Percentiles rank a stretch among this genome's conserved stretches.
phyloP scores from a whole-genome alignment of 73 alveolate species.

The Durusdinium trenchii region DNA sequence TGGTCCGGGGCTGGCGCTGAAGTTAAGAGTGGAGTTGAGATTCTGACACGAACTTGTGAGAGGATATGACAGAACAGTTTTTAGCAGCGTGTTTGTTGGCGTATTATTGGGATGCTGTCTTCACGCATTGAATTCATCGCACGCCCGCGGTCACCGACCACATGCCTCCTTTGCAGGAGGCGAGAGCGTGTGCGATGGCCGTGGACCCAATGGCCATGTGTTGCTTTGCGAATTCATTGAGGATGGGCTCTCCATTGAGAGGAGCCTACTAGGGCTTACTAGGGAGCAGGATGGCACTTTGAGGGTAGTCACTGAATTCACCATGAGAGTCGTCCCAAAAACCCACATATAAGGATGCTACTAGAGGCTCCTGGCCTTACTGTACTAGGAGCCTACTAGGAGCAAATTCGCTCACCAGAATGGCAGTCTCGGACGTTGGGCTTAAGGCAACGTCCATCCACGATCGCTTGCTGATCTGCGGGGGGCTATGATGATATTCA shows the following conservation, averaged over 20 bases:
- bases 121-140: neutral
- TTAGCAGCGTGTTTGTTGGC: neutral
- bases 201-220: neutral
- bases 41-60: neutral
- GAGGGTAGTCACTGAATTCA: too few relatives aligned
- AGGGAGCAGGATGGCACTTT: too few relatives aligned
- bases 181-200: conserved; percentile 71
- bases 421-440: too few relatives aligned
- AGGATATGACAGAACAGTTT: neutral
- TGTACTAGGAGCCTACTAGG: too few relatives aligned
- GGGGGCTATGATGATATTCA: conserved; percentile 67
- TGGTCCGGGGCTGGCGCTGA: neutral
- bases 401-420: too few relatives aligned
- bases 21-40: too few relatives aligned
- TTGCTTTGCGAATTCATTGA: too few relatives aligned
- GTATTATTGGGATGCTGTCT: neutral
- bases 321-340: too few relatives aligned
- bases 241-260: too few relatives aligned
- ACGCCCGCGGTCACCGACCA: neutral
- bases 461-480: conserved; percentile 62
- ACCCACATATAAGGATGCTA: too few relatives aligned
- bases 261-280: too few relatives aligned
- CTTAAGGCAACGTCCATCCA: conserved; percentile 53
- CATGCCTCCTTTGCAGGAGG: conserved; percentile 30
- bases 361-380: too few relatives aligned